Conservation (phyloP, 129 eudicot species). For the Centella asiatica region DNA sequence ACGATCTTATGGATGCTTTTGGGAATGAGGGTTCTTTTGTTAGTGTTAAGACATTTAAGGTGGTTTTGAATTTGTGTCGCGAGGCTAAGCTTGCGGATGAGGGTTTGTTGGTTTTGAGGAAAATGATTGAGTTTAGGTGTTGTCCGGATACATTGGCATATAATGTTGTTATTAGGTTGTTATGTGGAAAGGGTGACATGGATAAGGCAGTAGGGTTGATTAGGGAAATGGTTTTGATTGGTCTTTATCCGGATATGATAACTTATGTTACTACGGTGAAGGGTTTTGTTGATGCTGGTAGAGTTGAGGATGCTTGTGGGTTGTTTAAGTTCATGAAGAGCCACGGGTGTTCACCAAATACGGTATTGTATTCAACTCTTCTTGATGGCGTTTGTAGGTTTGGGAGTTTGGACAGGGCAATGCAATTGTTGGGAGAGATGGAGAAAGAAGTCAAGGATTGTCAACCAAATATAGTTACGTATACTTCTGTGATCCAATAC, state of each 20-base stretch:
- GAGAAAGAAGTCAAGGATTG: conserved; percentile 53
- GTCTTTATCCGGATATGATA: conserved; percentile 68
- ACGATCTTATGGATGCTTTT: conserved; percentile 47
- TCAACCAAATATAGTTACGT: conserved; percentile 61
- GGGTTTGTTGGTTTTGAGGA: conserved; percentile 77
- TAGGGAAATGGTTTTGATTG: conserved; percentile 52
- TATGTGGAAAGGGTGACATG: conserved; percentile 41
- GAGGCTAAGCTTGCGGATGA: conserved; percentile 53
- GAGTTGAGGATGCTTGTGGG: conserved; percentile 54
- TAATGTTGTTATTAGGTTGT: conserved; percentile 52
- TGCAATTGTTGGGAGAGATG: conserved; percentile 57
- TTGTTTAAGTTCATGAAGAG: conserved; percentile 43
- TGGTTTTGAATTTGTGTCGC: conserved; percentile 58
- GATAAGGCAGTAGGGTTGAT: conserved; percentile 48
- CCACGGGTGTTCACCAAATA: conserved; percentile 52
- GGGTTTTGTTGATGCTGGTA: conserved; percentile 63
- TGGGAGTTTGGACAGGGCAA: conserved; percentile 51
- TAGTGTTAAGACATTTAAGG: conserved; percentile 49
- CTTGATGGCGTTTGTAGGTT: conserved; percentile 64
- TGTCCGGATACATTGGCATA: conserved; percentile 54
- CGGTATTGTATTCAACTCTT: conserved; percentile 44
- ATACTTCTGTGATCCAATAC: conserved; percentile 47
- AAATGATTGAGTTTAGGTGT: conserved; percentile 56
- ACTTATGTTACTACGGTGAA: conserved; percentile 59
- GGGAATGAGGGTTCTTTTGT: conserved; percentile 28